Conservation (phyloP, 352 stramenopile species). For the Phytopythium cucurbitacearum region DNA sequence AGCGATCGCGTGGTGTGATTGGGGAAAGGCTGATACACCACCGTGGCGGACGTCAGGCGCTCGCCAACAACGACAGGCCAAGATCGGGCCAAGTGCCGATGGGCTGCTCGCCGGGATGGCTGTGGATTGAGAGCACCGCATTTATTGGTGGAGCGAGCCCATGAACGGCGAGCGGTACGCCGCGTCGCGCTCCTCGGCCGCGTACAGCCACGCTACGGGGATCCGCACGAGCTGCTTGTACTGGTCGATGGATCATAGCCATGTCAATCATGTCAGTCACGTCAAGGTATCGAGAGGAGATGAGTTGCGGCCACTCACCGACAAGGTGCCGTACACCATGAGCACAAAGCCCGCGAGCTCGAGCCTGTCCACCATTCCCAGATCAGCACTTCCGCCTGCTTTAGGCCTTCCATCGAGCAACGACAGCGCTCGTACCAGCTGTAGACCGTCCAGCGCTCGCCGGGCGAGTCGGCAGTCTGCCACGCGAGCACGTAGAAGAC, state of each 20-base stretch:
- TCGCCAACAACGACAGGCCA: background rate
- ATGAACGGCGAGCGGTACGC: slow-evolving; percentile 75
- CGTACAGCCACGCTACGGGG: slow-evolving; percentile 43
- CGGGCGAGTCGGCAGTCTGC: slow-evolving; percentile 47
- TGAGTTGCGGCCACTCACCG: slow-evolving; percentile 37
- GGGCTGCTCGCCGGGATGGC: background rate
- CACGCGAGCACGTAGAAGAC: slow-evolving; percentile 78
- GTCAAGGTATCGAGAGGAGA: background rate
- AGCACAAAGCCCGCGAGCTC: slow-evolving; percentile 69
- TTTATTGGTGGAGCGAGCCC: slow-evolving; percentile 69
- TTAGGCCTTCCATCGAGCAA: background rate
- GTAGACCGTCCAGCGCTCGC: slow-evolving; percentile 66
- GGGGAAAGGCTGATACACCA: no score
- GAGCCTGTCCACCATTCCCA: slow-evolving; percentile 31
- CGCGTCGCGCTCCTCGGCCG: slow-evolving; percentile 32
- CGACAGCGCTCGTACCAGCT: slow-evolving; percentile 44
- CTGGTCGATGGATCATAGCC: slow-evolving; percentile 17
- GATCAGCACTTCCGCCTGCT: no score
- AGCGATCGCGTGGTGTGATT: no score
- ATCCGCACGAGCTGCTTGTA: slow-evolving; percentile 80
- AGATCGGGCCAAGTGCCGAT: background rate
- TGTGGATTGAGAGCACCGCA: background rate
- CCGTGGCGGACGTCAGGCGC: no score
- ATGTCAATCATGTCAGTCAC: background rate
- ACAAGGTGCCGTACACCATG: slow-evolving; percentile 76